Base-by-base conservation (phyloP, 371 early-diverging fungal genomes). In the Actinomucor elegans region DNA sequence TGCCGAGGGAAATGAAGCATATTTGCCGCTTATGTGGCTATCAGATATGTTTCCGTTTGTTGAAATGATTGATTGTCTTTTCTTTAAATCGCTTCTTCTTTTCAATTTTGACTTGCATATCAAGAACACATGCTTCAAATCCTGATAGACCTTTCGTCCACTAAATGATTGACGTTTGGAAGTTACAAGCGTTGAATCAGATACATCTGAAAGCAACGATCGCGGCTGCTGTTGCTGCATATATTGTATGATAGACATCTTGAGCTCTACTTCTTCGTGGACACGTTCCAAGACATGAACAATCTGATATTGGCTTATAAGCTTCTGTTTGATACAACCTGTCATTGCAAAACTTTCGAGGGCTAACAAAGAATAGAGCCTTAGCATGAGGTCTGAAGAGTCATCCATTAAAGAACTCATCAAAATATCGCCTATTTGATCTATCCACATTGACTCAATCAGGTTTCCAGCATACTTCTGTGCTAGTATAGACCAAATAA, bases 401-500 rank as follows among this genome's bases (percentile, higher is more conserved):
- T 57, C 31, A 33, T 65, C 65, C 4, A 53, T 40, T 17, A 64
- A 37, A 31, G 61, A 61, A 21, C 57, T 54, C 1, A 73, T 29
- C 43, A 77, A 43, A 4, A 67, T 33, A 26, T 64, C 54, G 1
- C 61, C 66, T 8, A 73, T 55, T 27, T 64, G 41, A n/a, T 71
- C 61, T 18, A 50, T 58, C 65, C 69, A 77, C 21, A 77, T 44
- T 7, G 59, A 34, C 33, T 61, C 55, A 9, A 62, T 44, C 21
- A 73, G 34, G 40, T 71, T 67, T 23, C 77, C 77, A 40, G 77
- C 69, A 45, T 66, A 73, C 36, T 64, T 64, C 35, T 71, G 62
- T 4, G 71, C 73, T 20, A 73, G 38, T 8, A 77, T 55, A 8
- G 63, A 52, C 73, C 71, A 73, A 11, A 84, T 91, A 87, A 65